Evolutionary conservation across 345 rosid genomes (phyloP).

Genomic region (Syzygium oleosum): DNA sequence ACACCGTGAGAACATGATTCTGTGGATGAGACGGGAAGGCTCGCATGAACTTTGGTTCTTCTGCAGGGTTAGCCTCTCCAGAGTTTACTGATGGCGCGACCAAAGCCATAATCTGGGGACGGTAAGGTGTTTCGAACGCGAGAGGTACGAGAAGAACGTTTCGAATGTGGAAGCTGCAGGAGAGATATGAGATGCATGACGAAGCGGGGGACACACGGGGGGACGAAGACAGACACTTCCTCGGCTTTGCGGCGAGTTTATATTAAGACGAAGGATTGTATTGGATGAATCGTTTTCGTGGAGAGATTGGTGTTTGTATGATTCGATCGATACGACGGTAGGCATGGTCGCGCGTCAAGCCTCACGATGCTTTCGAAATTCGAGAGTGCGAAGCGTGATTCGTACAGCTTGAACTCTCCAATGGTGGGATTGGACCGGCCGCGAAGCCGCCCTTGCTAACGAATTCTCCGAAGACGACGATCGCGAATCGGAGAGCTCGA

Average conservation of each 20-base stretch:
- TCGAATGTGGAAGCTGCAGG: background rate
- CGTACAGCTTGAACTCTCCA: background rate
- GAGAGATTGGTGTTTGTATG: no score
- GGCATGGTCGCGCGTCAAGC: background rate
- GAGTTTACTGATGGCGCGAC: background rate
- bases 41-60: background rate
- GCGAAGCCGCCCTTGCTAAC: background rate
- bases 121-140: background rate
- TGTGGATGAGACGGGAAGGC: background rate
- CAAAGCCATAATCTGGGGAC: background rate
- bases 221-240: background rate
- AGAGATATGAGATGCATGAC: background rate
- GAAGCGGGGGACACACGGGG: background rate
- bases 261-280: no score
- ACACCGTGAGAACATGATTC: background rate
- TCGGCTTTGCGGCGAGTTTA: background rate
- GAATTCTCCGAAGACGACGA: background rate
- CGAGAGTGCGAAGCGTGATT: background rate
- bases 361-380: background rate
- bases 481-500: background rate
- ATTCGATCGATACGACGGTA: background rate
- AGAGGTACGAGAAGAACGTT: background rate
- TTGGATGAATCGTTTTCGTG: no score
- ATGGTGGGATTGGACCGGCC: background rate
- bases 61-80: background rate